Conservation (phyloP, 345 rosid species). For the Brassica incana region DNA sequence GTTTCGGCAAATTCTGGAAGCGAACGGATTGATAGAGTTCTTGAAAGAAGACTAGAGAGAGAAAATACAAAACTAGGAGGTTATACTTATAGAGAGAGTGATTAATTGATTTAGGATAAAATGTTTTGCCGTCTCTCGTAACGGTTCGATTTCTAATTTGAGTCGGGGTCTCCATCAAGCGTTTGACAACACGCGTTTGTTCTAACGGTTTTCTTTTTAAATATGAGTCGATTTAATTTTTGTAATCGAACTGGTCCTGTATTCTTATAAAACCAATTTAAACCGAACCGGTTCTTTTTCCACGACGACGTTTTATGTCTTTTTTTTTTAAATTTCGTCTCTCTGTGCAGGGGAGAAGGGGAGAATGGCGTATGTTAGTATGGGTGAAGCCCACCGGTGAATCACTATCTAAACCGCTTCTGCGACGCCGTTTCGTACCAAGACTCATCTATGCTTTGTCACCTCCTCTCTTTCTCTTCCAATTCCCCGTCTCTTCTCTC, state of each 20-base stretch:
- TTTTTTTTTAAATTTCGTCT: too few relatives aligned
- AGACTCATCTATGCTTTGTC: constrained; percentile 63
- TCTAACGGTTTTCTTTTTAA: not conserved
- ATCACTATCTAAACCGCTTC: constrained; percentile 76
- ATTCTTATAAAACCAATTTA: not conserved
- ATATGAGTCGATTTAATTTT: not conserved
- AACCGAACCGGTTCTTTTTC: not conserved
- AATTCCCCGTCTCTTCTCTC: constrained; percentile 59
- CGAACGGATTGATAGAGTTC: not conserved
- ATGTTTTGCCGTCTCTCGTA: not conserved
- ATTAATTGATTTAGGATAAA: not conserved
- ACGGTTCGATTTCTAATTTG: not conserved
- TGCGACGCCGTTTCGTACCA: constrained; percentile 69
- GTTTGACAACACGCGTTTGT: not conserved
- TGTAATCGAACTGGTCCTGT: not conserved
- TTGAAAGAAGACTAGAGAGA: not conserved
- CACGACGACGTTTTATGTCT: constrained; percentile 13
- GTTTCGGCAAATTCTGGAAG: not conserved
- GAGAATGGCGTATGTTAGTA: constrained; percentile 63
- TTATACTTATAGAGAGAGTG: too few relatives aligned
- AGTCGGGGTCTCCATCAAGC: too few relatives aligned
- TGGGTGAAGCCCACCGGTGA: constrained; percentile 86
- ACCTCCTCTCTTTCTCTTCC: constrained; percentile 73
- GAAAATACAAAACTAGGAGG: not conserved
- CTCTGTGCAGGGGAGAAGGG: not conserved